Base-by-base conservation (phyloP, 495 filamentous ascomycete species). In the Aspergillus nidulans region DNA sequence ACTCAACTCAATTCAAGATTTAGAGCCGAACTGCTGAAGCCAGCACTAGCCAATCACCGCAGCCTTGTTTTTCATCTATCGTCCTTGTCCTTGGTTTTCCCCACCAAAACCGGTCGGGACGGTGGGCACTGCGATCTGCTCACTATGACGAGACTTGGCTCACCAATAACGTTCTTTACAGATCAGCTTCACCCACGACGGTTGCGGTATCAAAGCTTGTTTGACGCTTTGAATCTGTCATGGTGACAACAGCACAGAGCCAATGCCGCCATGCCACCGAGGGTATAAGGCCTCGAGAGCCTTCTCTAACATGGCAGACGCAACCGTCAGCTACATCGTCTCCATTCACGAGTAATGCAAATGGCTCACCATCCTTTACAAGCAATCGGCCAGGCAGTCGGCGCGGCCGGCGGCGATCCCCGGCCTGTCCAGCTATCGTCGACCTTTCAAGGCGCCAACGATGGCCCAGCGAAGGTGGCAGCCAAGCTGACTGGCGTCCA, bases 401-500 rank as follows among this genome's bases (percentile, higher is more conserved):
- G 44, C 10, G 44, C 44, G n/a, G 44, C 13, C 3, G 26, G 28
- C 18, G 25, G 13, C 4, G 26, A 48, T 15, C 45, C 26, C 1
- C 45, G 45, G 5, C 45, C 45, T 4, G 18, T 48, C 6, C 28
- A 32, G 16, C 45, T 48, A 4, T 32, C 45, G 7, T 70, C 66
- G 7, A 55, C 67, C 24, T 74, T 77, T 57, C 63, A 73, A 23
- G 67, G 69, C 45, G 72, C 78, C 48, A 82, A 83, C 49, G 75
- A 81, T 34, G 80, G 81, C 3, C 79, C 81, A 2, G 78, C 76
- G 24, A 76, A 81, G 54, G 77, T 80, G 47, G 76, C 76, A 8
- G 77, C 78, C 5, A 79, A 82, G 63, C 65, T 83, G 13, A 72
- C 81, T 4, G 81, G 81, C 10, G 66, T 69, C 12, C 64, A 69